A percentile compares a stretch with the other conserved stretches of the same genome.
These are phyloP conservation scores for Aspergillus sclerotioniger DNA, from an alignment of 495 filamentous ascomycete genomes.

Conservation along the genomic window DNA sequence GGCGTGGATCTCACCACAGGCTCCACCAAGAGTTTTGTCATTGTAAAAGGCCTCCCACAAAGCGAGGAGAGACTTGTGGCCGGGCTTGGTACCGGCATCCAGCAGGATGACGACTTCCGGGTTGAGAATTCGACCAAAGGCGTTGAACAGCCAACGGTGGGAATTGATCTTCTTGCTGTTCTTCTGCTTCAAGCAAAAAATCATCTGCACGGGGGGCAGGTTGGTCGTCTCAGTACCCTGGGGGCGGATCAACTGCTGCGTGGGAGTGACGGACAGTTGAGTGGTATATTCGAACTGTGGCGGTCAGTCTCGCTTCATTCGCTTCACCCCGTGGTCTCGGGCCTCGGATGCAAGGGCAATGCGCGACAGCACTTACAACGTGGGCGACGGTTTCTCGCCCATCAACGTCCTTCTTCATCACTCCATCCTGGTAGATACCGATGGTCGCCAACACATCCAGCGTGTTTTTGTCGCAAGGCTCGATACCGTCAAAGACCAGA, in stretches of 20 bases:
- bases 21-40: conserved; percentile 94
- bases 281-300: conserved; percentile 93
- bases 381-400: conserved; percentile 94
- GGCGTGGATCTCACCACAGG: conserved; percentile 98
- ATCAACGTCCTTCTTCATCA: conserved; percentile 97
- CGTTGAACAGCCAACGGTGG: conserved; percentile 97
- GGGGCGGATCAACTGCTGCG: conserved; percentile 91
- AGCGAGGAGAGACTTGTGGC: conserved; percentile 82
- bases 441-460: conserved; percentile 92
- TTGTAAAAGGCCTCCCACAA: conserved; percentile 99
- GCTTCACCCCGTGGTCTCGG: neutral
- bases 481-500: conserved; percentile 95
- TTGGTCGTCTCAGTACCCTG: conserved; percentile 77
- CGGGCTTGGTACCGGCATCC: conserved; percentile 95
- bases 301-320: conserved; percentile 2
- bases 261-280: conserved; percentile 93
- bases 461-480: conserved; percentile 94
- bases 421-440: conserved; percentile 94
- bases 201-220: conserved; percentile 94
- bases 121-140: conserved; percentile 92
- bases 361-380: conserved; percentile 71
- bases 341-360: neutral
- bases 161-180: conserved; percentile 99
- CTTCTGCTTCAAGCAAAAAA: conserved; percentile 97
- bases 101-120: conserved; percentile 95